Evolutionary conservation across 2,329 filamentous ascomycete genomes (phyloP).

Genomic region (Pseudogymnoascus pannorum): DNA sequence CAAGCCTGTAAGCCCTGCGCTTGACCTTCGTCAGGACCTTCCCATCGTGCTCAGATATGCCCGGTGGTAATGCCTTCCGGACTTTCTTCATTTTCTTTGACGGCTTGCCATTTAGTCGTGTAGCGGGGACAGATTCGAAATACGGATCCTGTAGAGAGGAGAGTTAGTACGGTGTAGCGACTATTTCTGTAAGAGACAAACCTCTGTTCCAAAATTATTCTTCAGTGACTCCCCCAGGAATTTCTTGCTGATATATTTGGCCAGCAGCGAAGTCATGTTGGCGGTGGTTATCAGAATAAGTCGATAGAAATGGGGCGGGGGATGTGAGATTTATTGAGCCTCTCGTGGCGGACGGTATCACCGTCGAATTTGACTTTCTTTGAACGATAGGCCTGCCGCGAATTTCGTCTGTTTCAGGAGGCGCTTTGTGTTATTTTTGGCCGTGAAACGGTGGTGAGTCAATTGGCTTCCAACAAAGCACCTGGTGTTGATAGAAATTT

Average conservation of each 20-base stretch:
- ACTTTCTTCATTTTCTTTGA: slow-evolving; percentile 69
- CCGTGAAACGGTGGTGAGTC: slow-evolving; percentile 5
- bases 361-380: slow-evolving; percentile 23
- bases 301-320: background rate
- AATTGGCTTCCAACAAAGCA: background rate
- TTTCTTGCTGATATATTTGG: slow-evolving; percentile 49
- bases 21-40: slow-evolving; percentile 81
- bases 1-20: slow-evolving; percentile 74
- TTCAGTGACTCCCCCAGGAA: slow-evolving; percentile 48
- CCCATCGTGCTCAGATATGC: slow-evolving; percentile 75
- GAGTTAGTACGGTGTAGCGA: slow-evolving; percentile 14
- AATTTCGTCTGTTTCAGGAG: slow-evolving; percentile 21
- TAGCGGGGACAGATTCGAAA: slow-evolving; percentile 74
- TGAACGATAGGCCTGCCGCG: slow-evolving; percentile 21
- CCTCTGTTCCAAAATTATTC: slow-evolving; percentile 52
- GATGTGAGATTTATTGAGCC: background rate
- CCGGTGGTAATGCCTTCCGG: slow-evolving; percentile 76
- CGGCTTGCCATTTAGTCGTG: slow-evolving; percentile 56
- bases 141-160: slow-evolving; percentile 65
- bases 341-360: slow-evolving; percentile 9
- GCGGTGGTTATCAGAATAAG: slow-evolving; percentile 8
- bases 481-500: background rate
- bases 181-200: slow-evolving; percentile 29
- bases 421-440: slow-evolving; percentile 15
- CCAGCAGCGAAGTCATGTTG: slow-evolving; percentile 46